These are phyloP conservation scores for Elaeis oleifera DNA, from an alignment of 202 grass and related monocot genomes.

Conservation along the genomic window DNA sequence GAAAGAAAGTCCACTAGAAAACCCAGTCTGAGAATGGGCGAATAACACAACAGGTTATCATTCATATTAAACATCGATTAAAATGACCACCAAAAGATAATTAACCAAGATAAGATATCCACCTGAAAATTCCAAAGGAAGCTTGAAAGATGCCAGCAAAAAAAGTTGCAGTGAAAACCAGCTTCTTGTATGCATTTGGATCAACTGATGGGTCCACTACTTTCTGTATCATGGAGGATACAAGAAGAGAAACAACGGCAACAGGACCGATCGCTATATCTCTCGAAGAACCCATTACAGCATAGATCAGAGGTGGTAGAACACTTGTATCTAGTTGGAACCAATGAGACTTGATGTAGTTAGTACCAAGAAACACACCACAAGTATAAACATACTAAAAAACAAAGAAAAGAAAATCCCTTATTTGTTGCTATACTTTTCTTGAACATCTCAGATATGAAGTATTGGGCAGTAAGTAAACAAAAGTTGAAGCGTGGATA, in stretches of 20 bases:
- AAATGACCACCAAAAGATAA: too few species aligned
- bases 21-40: too few species aligned
- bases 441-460: neutral
- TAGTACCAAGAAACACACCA: too few species aligned
- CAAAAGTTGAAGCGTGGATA: neutral
- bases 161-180: constrained; percentile 17
- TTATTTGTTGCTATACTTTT: too few species aligned
- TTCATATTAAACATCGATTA: too few species aligned
- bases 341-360: neutral
- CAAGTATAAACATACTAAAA: too few species aligned
- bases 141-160: constrained; percentile 23
- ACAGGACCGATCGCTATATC: constrained; percentile 88
- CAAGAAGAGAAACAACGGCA: constrained; percentile 86
- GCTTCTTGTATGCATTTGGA: constrained; percentile 9
- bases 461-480: too few species aligned
- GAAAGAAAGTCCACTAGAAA: too few species aligned
- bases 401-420: too few species aligned
- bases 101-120: too few species aligned
- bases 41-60: too few species aligned
- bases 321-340: constrained; percentile 60
- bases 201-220: constrained; percentile 30
- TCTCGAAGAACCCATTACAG: constrained; percentile 84
- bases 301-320: constrained; percentile 81
- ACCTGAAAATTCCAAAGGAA: constrained; percentile 23
- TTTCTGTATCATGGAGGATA: constrained; percentile 87